Evolutionary conservation across 2,329 filamentous ascomycete genomes (phyloP).

Genomic region (Zymoseptoria crescenta): DNA sequence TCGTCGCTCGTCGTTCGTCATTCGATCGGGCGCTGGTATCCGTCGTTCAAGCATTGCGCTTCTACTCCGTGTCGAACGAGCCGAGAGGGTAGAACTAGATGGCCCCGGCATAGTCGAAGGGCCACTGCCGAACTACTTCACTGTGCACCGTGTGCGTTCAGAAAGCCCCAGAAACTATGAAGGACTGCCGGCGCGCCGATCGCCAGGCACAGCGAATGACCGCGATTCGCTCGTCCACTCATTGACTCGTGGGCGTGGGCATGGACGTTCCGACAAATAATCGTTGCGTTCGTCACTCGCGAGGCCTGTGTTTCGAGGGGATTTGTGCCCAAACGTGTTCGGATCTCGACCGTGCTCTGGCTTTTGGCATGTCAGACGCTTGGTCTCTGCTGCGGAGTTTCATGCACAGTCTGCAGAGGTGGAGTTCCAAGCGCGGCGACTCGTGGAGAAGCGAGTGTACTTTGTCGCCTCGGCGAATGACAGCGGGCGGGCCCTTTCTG

Average conservation of each 20-base stretch:
- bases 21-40: neutral
- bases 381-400: neutral
- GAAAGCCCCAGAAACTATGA: neutral
- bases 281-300: neutral
- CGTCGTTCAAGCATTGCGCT: neutral
- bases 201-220: neutral
- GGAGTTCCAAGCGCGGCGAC: neutral
- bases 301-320: neutral
- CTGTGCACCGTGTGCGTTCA: neutral
- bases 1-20: constrained; percentile 19
- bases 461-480: neutral
- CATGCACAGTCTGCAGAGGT: neutral
- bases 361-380: neutral
- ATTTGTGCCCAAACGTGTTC: neutral
- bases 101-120: neutral
- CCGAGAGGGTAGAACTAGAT: neutral
- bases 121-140: neutral
- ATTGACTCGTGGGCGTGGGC: neutral
- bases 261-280: neutral
- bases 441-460: neutral
- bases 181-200: neutral
- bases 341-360: neutral
- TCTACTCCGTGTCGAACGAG: neutral
- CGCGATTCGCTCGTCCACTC: neutral
- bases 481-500: neutral